phyloP scores from a whole-genome alignment of 768 basidiomycete genomes.

The Rhodotorula kratochvilovae region DNA sequence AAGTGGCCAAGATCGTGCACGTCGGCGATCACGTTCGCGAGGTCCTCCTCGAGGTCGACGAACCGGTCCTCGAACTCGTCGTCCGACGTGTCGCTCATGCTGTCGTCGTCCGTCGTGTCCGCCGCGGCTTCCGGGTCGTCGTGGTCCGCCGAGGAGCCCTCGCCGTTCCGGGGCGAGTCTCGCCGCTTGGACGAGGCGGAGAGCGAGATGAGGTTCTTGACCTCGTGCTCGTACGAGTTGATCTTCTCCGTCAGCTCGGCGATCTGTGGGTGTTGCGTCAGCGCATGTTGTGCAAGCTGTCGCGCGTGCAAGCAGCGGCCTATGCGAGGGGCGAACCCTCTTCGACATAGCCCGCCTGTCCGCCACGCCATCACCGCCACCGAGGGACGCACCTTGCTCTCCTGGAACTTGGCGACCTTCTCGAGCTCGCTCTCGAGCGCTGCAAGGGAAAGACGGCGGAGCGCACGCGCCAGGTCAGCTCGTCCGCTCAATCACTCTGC shows the following conservation, averaged over 20 bases:
- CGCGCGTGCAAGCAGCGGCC: too few species aligned
- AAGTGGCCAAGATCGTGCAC: constrained; percentile 60
- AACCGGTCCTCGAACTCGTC: constrained; percentile 73
- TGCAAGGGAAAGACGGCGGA: too few species aligned
- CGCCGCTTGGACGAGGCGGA: constrained; percentile 38
- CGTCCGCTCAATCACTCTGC: neutral
- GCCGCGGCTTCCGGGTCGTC: constrained; percentile 46
- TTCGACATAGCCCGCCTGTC: too few species aligned
- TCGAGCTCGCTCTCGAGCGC: constrained; percentile 75
- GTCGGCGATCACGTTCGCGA: constrained; percentile 83
- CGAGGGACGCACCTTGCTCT: constrained; percentile 61
- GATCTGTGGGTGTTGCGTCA: too few species aligned
- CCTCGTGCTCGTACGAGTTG: constrained; percentile 71
- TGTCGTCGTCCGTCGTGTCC: constrained; percentile 46
- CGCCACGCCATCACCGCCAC: too few species aligned
- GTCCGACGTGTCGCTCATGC: constrained; percentile 52
- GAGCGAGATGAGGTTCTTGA: constrained; percentile 68
- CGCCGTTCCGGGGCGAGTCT: constrained; percentile 28
- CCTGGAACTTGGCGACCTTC: constrained; percentile 92
- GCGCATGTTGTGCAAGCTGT: too few species aligned
- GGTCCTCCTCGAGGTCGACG: constrained; percentile 82
- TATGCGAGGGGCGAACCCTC: too few species aligned
- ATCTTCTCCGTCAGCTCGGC: constrained; percentile 77
- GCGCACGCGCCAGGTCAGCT: neutral
- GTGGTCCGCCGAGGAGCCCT: constrained; percentile 55